phyloP scores from a whole-genome alignment of 73 alveolate genomes.

The Chromera velia region DNA sequence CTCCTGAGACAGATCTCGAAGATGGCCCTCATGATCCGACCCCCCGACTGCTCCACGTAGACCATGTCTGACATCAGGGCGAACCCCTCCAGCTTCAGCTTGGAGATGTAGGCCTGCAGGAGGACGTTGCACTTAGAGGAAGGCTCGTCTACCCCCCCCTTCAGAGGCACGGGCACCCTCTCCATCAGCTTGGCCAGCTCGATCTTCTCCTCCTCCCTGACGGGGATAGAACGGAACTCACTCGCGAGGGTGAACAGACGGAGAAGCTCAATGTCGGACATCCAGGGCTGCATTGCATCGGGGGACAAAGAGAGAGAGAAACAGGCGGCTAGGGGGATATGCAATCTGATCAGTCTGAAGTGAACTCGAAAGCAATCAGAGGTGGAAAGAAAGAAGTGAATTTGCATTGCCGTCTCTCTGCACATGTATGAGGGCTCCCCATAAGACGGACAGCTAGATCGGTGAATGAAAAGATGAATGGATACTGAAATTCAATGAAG shows the following conservation, averaged over 20 bases:
- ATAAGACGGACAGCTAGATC: too few relatives aligned
- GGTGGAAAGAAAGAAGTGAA: too few relatives aligned
- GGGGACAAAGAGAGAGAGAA: not conserved
- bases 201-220: conserved; percentile 95
- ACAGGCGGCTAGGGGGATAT: not conserved
- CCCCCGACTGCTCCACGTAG: conserved; percentile 93
- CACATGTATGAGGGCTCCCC: not conserved
- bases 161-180: conserved; percentile 94
- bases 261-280: conserved; percentile 93
- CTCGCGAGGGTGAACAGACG: conserved; percentile 88
- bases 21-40: conserved; percentile 95
- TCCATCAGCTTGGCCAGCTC: conserved; percentile 71
- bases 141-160: conserved; percentile 94
- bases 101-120: conserved; percentile 86
- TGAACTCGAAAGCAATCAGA: too few relatives aligned
- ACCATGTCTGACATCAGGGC: conserved; percentile 97
- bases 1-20: conserved; percentile 89
- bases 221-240: conserved; percentile 95
- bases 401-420: too few relatives aligned
- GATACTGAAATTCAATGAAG: too few relatives aligned
- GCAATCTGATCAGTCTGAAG: too few relatives aligned
- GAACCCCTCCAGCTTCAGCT: conserved; percentile 91
- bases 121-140: conserved; percentile 90
- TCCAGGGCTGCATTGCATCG: conserved; percentile 70
- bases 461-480: too few relatives aligned